Percentiles rank a stretch among this genome's conserved stretches.
Evolutionary conservation across 352 stramenopile genomes (phyloP).

Genomic region (Plasmopara halstedii): DNA sequence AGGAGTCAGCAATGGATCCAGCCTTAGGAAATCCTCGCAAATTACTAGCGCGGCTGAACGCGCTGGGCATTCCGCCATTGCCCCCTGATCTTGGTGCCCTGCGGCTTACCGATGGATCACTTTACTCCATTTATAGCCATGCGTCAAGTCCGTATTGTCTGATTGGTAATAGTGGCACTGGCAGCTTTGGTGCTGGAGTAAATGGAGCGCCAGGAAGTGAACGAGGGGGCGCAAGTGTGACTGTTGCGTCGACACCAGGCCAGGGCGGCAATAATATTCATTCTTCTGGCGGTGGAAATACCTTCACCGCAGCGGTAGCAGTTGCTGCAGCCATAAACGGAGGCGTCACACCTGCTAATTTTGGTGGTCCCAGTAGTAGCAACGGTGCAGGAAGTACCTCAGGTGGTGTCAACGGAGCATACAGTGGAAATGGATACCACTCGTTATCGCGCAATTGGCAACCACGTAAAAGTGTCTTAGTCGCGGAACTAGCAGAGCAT

Average conservation of each 20-base stretch:
- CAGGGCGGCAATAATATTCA: constrained; percentile 24
- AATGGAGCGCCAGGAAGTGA: constrained; percentile 23
- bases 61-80: constrained; percentile 88
- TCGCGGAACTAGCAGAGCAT: constrained; percentile 89
- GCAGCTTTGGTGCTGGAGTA: constrained; percentile 5
- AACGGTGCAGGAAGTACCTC: constrained; percentile 17
- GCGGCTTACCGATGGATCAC: constrained; percentile 49
- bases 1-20: constrained; percentile 76
- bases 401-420: constrained; percentile 19
- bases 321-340: constrained; percentile 29
- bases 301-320: constrained; percentile 18
- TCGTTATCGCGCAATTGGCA: constrained; percentile 73
- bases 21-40: constrained; percentile 79
- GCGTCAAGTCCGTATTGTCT: constrained; percentile 55
- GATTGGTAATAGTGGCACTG: constrained; percentile 8
- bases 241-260: constrained; percentile 19
- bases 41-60: constrained; percentile 83
- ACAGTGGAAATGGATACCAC: constrained; percentile 25
- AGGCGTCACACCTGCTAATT: constrained; percentile 20
- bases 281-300: constrained; percentile 14
- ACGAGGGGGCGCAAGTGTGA: constrained; percentile 16
- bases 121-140: constrained; percentile 78
- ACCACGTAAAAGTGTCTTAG: constrained; percentile 73
- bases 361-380: constrained; percentile 15
- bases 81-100: constrained; percentile 85